A percentile compares a stretch with the other conserved stretches of the same genome.
Conservation (phyloP, 768 basidiomycete species). For the Phallus indusiatus region DNA sequence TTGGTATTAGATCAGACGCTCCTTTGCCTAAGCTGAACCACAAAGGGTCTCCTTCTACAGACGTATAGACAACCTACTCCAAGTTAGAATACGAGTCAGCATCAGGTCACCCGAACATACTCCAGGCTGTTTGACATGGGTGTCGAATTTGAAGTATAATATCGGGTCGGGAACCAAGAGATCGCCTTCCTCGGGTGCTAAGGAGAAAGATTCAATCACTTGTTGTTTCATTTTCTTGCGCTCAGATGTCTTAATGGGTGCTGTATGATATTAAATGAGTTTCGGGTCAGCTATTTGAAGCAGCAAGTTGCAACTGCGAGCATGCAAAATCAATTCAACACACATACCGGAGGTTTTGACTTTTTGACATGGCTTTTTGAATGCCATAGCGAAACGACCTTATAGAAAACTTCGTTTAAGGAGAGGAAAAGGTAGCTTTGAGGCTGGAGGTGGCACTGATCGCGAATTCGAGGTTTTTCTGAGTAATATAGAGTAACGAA, state of each 20-base stretch:
- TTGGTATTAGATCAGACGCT: slow-evolving; percentile 62
- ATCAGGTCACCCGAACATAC: slow-evolving; percentile 34
- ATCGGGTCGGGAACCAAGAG: slow-evolving; percentile 67
- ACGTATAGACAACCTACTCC: slow-evolving; percentile 51
- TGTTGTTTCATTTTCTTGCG: slow-evolving; percentile 61
- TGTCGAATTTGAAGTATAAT: slow-evolving; percentile 55
- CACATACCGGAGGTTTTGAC: slow-evolving; percentile 53
- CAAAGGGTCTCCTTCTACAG: slow-evolving; percentile 57
- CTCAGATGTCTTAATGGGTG: slow-evolving; percentile 66
- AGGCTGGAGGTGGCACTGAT: too few species aligned
- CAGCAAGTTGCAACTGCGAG: neutral
- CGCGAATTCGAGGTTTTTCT: too few species aligned
- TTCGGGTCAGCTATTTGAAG: neutral
- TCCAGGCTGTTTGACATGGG: slow-evolving; percentile 54
- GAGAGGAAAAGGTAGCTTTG: too few species aligned
- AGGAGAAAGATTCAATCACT: slow-evolving; percentile 35
- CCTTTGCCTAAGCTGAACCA: slow-evolving; percentile 73
- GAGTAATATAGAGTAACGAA: too few species aligned
- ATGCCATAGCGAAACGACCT: slow-evolving; percentile 20
- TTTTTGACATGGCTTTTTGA: slow-evolving; percentile 66
- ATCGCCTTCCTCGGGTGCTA: slow-evolving; percentile 52
- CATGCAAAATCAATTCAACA: neutral
- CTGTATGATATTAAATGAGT: slow-evolving; percentile 16
- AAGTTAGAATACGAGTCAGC: neutral
- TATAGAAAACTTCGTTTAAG: too few species aligned